Base-by-base conservation (phyloP, 306 rosid genomes). In the Comarum palustre region DNA sequence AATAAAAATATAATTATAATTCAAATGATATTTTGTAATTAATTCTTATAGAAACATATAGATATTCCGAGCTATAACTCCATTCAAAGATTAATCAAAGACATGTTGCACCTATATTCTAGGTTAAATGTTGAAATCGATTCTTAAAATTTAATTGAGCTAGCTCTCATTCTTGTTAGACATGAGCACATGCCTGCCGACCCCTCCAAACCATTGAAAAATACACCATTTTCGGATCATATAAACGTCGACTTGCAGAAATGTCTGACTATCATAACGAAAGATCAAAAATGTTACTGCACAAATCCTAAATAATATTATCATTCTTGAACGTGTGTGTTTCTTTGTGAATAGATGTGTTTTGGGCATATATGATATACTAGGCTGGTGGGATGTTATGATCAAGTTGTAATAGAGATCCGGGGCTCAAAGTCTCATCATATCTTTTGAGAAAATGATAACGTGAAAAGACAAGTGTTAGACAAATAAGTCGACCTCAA, bases 401-500 rank as follows among this genome's bases (percentile, higher is more conserved):
- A 45, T 72, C 54, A 51, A 8, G 52, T 50, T 58, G 46, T 48
- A 51, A 72, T 20, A 31, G 22, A 17, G 68, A 74, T 62, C 62
- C 27, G 52, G 31, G 74, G 54, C 55, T 3, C 41, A 16, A 17
- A 10, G 17, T 66, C 17, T 58, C 42, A 58, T 55, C 64, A 60
- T 25, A 78, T 84, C 80, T 79, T 47, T 50, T 5, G 20, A 22
- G 71, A 77, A 62, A 79, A 77, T 82, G 74, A 86, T 86, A 45
- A 65, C 80, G 78, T 82, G 76, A 73, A 81, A 81, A 81, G 80
- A 72, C 71, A 79, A 60, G 73, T 75, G 34, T 43, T 75, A 73
- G 69, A 72, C 68, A 27, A 62, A 19, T 36, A 29, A 59, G 16
- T 4, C 45, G 59, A 10, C 19, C 12, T 54, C 31, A 22, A 54